Base-by-base conservation (phyloP, 2,329 filamentous ascomycete species). In the Xylaria polymorpha region DNA sequence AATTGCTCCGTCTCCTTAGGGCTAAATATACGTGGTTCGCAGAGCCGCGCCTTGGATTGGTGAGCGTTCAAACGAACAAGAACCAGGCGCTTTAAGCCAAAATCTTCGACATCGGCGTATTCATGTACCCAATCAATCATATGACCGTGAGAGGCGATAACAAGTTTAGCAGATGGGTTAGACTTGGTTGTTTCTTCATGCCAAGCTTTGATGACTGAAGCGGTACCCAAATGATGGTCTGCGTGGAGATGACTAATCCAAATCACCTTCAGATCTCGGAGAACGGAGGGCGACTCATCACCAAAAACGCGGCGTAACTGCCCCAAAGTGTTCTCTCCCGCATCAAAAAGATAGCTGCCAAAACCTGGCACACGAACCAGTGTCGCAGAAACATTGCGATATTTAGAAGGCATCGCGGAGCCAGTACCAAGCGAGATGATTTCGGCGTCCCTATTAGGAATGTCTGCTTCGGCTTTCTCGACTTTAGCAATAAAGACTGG, bases 181-280 rank as follows among this genome's bases (percentile, higher is more conserved):
- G 70, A 79, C 67, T 75, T 79, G 6, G 76, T 82, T 48, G 82
- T 86, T 71, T 81, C 82, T 51, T 90, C 85, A 64, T 93, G 89
- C 93, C 94, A 97, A 6, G 92, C 92, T 75, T 88, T 90, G 76
- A 98, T 88, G n/a, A 98, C 83, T 6, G 90, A 88, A n/a, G 88
- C 85, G 0, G 90, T 92, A 35, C 96, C 96, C 22, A 99, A 87
- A 77, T 98, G 96, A 81, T 99, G 96, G 81, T 99, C 96, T 4
- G 96, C 96, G 80, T 99, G 96, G 71, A 97, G 84, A 81, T 99
- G 96, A 79, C 93, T 97, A 81, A 99, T 96, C 89, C 94, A 97
- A 71, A 99, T 91, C 73, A 90, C 88, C 63, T 90, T 91, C 51
- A 99, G 84, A 71, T 97, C 90, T 68, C 84, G 86, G n/a, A 99